Evolutionary conservation across 2,329 filamentous ascomycete species (phyloP).

Genomic region (Aspergillus persii): DNA sequence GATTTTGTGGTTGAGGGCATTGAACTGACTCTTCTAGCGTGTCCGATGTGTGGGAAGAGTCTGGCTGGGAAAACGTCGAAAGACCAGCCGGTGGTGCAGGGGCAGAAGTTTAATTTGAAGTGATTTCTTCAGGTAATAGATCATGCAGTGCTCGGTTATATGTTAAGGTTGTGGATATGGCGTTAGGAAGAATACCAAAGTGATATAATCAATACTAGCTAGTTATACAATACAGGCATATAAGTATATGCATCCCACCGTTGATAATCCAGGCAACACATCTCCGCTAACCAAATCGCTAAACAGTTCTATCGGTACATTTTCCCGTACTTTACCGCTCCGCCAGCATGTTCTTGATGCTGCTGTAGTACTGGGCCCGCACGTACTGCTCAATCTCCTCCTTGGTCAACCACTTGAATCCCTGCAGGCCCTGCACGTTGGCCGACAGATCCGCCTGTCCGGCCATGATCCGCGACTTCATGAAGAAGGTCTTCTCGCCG

Average conservation of each 20-base stretch:
- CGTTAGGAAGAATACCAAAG: background rate
- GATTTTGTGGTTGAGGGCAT: background rate
- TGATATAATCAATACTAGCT: slow-evolving; percentile 21
- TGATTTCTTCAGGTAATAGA: slow-evolving; percentile 32
- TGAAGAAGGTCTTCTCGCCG: slow-evolving; percentile 87
- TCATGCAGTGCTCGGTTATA: background rate
- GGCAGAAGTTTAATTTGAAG: slow-evolving; percentile 63
- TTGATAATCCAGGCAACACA: slow-evolving; percentile 14
- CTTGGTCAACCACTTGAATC: slow-evolving; percentile 90
- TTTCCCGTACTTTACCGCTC: slow-evolving; percentile 57
- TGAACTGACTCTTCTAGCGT: slow-evolving; percentile 44
- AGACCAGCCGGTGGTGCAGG: slow-evolving; percentile 55
- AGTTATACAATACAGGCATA: slow-evolving; percentile 35
- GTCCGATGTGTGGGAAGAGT: slow-evolving; percentile 62
- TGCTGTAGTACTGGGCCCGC: slow-evolving; percentile 66
- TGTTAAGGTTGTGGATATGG: slow-evolving; percentile 1
- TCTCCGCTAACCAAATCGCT: background rate
- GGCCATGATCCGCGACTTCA: slow-evolving; percentile 94
- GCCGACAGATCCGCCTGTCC: slow-evolving; percentile 80
- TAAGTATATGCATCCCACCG: slow-evolving; percentile 33
- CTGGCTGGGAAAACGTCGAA: slow-evolving; percentile 45
- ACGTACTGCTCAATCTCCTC: slow-evolving; percentile 77
- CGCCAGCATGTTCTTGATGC: slow-evolving; percentile 78
- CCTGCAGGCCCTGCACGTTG: slow-evolving; percentile 70
- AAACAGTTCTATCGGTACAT: slow-evolving; percentile 15